Base-by-base conservation (phyloP, 164 flowering plant genomes). In the Tinospora cordifolia region DNA sequence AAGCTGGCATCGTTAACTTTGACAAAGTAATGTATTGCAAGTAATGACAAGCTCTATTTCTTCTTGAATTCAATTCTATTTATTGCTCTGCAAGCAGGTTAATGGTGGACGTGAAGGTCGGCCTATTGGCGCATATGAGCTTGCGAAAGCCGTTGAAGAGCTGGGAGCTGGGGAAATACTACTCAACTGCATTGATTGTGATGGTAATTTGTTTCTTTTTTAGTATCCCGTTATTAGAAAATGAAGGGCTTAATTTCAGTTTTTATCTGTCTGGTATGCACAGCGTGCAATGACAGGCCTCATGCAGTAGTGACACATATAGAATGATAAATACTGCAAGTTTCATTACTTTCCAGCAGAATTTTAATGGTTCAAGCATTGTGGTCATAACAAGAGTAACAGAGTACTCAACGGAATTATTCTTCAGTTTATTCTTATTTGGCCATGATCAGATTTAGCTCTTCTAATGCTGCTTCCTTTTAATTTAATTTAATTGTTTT, bases 101-200 rank as follows among this genome's bases (percentile, higher is more conserved):
- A 90, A 81, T 79, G 99, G 99, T 69, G 99, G 99, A 54, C 80
- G 99, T 78, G 99, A 90, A 80, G 99, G 92, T 70, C 88, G 98
- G 59, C 93, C 91, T 47, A 90, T 92, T 83, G 99, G 99, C 70
- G 99, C 99, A 30, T 92, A 87, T 82, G 98, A 95, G 81, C 96
- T 95, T 84, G 97, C 99, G 25, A 90, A 90, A 81, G 98, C 98
- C 41, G 99, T 92, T 68, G 97, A 92, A 79, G 94, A 89, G 72
- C 82, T 95, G n/a, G 99, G 98, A 66, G 97, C 99, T 72, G 99
- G 98, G 72, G 99, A 95, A 83, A 90, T 95, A 78, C 80, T 95
- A 64, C 86, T 95, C 0, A 95, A 95, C 73, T 95, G 98, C 85
- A 95, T 95, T 41, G 98, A 95, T 66, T 95, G 97, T 84, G 99